Evolutionary conservation across 2,329 filamentous ascomycete species (phyloP).

Genomic region (Ceratocystis destructans): DNA sequence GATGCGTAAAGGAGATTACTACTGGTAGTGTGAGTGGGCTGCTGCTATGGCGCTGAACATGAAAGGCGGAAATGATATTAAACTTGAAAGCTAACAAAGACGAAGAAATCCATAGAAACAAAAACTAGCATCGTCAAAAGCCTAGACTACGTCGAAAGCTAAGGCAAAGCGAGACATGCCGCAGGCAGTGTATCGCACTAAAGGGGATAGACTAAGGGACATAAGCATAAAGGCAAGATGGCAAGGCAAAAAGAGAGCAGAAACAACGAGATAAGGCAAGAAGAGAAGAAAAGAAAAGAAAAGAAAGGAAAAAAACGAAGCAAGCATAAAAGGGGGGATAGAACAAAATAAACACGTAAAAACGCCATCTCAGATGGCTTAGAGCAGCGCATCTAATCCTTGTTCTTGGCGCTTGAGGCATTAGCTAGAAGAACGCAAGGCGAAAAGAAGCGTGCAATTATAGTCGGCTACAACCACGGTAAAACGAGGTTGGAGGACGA

Average conservation of each 20-base stretch:
- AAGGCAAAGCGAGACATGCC: not conserved
- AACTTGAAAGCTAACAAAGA: slow-evolving; percentile 10
- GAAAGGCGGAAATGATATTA: not conserved
- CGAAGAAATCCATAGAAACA: slow-evolving; percentile 17
- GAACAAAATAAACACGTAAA: slow-evolving; percentile 1
- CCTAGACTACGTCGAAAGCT: no score
- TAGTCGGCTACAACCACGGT: no score
- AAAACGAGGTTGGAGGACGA: no score
- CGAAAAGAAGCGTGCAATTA: not conserved
- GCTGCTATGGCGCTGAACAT: slow-evolving; percentile 12
- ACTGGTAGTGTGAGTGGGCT: no score
- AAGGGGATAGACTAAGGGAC: not conserved
- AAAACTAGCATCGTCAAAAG: not conserved
- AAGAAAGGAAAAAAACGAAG: not conserved
- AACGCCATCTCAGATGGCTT: not conserved
- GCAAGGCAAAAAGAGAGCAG: not conserved
- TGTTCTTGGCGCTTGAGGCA: not conserved
- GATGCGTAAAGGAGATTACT: no score
- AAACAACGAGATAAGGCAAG: not conserved
- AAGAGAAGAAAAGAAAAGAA: no score
- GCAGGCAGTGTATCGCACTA: not conserved
- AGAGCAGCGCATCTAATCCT: not conserved
- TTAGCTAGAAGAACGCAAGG: not conserved
- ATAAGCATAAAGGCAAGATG: not conserved
- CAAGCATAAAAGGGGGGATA: slow-evolving; percentile 17